A percentile compares a stretch with the other conserved stretches of the same genome.
Conservation (phyloP, 306 rosid species). For the Inga oerstediana region DNA sequence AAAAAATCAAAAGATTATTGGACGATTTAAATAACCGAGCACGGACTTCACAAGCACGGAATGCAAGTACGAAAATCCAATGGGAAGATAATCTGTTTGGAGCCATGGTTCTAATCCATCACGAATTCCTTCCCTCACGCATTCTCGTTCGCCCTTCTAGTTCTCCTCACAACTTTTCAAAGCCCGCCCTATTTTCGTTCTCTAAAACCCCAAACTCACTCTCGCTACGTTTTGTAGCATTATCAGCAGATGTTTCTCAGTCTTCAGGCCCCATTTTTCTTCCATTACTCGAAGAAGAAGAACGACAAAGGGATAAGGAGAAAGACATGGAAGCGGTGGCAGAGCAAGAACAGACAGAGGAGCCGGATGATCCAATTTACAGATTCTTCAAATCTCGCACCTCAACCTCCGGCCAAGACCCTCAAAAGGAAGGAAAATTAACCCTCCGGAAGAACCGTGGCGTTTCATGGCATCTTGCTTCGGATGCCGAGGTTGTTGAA, state of each 20-base stretch:
- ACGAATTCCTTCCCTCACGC: constrained; percentile 27
- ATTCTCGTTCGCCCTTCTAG: constrained; percentile 31
- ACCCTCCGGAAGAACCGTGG: constrained; percentile 58
- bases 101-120: constrained; percentile 49
- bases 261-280: constrained; percentile 57
- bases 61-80: neutral
- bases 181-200: constrained; percentile 23
- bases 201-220: constrained; percentile 39
- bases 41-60: neutral
- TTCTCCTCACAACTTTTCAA: constrained; percentile 21
- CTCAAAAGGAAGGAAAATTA: constrained; percentile 50
- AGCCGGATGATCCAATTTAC: constrained; percentile 57
- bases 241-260: constrained; percentile 28
- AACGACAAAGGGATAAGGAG: neutral
- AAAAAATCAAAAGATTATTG: too few species aligned
- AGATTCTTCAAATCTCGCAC: constrained; percentile 63
- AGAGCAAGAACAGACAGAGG: constrained; percentile 23
- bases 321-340: constrained; percentile 8
- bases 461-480: constrained; percentile 64
- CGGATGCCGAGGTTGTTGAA: constrained; percentile 29
- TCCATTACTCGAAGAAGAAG: constrained; percentile 44
- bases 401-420: constrained; percentile 49
- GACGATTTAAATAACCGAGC: neutral
- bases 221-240: constrained; percentile 39
- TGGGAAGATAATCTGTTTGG: neutral